A percentile compares a stretch with the other conserved stretches of the same genome.
Conservation (phyloP, 2,329 filamentous ascomycete species). For the Talaromyces amestolkiae region DNA sequence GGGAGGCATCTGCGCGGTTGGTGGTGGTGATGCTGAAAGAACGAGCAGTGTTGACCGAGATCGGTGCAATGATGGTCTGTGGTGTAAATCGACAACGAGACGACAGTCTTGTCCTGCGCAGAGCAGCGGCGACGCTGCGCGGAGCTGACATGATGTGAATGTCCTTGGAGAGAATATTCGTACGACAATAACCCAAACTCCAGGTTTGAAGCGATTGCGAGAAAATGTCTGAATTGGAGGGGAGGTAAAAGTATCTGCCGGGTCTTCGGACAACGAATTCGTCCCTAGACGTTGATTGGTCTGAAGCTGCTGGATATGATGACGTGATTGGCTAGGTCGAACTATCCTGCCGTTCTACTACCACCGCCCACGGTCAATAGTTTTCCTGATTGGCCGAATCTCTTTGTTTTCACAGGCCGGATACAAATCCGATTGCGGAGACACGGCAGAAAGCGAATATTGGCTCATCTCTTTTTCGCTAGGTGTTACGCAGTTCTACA, state of each 20-base stretch:
- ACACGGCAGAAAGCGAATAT: background rate
- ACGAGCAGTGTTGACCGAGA: conserved; percentile 16
- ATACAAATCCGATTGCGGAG: conserved; percentile 1
- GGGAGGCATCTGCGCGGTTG: conserved; percentile 27
- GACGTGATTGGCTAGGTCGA: background rate
- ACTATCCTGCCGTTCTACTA: background rate
- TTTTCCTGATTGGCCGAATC: background rate
- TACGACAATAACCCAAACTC: background rate
- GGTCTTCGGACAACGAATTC: background rate
- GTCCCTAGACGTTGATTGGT: background rate
- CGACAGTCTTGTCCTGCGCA: conserved; percentile 16
- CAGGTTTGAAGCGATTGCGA: background rate
- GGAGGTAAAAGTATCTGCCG: background rate
- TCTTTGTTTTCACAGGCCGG: background rate
- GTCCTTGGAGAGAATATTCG: background rate
- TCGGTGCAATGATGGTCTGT: conserved; percentile 9
- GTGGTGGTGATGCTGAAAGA: conserved; percentile 33
- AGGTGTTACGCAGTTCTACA: background rate
- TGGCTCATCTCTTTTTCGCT: background rate
- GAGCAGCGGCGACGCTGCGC: conserved; percentile 12
- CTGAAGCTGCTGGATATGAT: background rate
- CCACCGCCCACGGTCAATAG: background rate
- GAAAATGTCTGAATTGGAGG: background rate
- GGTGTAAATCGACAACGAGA: conserved; percentile 5
- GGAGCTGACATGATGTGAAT: conserved; percentile 11